Evolutionary conservation across 441 rosid species (phyloP), one percentile per base, ranked within the genome.

Genomic region (Mallotus repandus): DNA sequence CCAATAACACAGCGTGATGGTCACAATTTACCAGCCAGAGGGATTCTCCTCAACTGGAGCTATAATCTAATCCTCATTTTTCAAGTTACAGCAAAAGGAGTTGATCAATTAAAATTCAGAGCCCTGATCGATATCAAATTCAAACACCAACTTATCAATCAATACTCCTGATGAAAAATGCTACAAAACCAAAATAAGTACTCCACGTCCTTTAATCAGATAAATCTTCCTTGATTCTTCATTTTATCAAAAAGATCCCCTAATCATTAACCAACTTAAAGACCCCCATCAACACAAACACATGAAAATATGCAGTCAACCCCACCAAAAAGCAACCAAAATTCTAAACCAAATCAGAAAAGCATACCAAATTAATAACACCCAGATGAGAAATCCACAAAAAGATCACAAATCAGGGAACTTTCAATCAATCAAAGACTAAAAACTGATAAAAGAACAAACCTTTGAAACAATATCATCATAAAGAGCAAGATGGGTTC

Each of bases 401-500:
- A 41, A 76, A 25, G 1, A 68, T 56, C 50, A 64, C 14, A 16
- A 68, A 65, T 67, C 48, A 62, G 49, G 11, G 6, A 69, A 69
- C 64, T 63, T 29, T 35, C 53, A 70, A 19, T 52, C 63, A 59
- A 60, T 66, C 41, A 56, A 13, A 66, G 32, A 56, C 45, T 0
- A 62, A 66, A 77, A 9, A 57, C 50, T 41, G 54, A 60, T 45
- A 46, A 19, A 68, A 81, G 70, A 65, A 74, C 82, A 48, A 57
- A 94, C 99, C 99, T 81, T 96, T 66, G 98, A 93, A 76, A 86
- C 79, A 82, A 96, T 81, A 82, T 96, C 92, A 18, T 91, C 94
- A 49, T 15, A 80, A 12, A 87, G 81, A 78, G 97, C 98, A 72
- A 96, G 96, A 80, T 88, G 94, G 78, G 97, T 93, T 82, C 81